These are phyloP conservation scores for Penicillium herquei DNA, from an alignment of 495 filamentous ascomycete species.

Conservation along the genomic window DNA sequence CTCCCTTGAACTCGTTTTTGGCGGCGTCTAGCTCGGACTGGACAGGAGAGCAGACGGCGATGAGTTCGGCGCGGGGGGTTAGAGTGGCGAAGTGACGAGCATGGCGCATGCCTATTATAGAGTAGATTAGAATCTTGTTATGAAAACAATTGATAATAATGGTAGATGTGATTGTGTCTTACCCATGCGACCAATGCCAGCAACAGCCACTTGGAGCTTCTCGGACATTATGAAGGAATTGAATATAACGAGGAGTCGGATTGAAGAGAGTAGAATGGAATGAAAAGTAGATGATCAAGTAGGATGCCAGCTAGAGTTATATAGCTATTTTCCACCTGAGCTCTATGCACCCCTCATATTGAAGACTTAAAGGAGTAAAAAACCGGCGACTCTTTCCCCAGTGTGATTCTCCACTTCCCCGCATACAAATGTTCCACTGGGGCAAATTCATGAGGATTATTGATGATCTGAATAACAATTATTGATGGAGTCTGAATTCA, in stretches of 20 bases:
- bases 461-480: background rate
- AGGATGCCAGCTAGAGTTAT: background rate
- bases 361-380: conserved; percentile 2
- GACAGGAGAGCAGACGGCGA: conserved; percentile 45
- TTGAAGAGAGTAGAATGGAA: background rate
- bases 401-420: conserved; percentile 11
- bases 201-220: conserved; percentile 45
- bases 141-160: background rate
- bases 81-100: conserved; percentile 43
- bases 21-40: conserved; percentile 43
- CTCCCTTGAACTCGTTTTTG: conserved; percentile 28
- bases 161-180: too few relatives aligned
- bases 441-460: too few relatives aligned
- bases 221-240: conserved; percentile 27
- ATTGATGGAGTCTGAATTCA: background rate
- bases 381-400: conserved; percentile 12
- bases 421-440: too few relatives aligned
- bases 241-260: background rate
- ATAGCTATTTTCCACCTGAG: background rate
- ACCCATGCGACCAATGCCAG: conserved; percentile 54
- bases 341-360: background rate
- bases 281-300: background rate
- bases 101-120: conserved; percentile 35
- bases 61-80: conserved; percentile 45
- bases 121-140: background rate